These are phyloP conservation scores for Lithospermum erythrorhizon DNA, from an alignment of 257 asterid genomes.

Conservation along the genomic window DNA sequence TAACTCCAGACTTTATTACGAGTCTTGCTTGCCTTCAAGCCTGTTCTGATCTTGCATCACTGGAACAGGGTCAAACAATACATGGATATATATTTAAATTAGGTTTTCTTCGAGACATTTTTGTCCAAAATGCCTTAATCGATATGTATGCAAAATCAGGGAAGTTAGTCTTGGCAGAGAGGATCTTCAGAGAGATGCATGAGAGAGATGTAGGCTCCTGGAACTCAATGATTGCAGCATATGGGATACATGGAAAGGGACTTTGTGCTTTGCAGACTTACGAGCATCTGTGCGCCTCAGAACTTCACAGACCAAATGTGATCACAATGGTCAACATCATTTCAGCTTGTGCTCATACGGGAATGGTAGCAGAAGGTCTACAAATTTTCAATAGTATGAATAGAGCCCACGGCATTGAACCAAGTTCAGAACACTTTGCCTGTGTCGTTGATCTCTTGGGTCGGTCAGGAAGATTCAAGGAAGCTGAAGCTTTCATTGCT, in stretches of 20 bases:
- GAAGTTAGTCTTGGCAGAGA: constrained; percentile 22
- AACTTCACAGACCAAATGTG: constrained; percentile 14
- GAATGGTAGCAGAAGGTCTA: constrained; percentile 27
- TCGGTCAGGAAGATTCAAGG: constrained; percentile 28
- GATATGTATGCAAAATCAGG: constrained; percentile 45
- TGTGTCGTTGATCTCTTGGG: constrained; percentile 43
- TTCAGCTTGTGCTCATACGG: constrained; percentile 37
- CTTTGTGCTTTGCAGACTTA: constrained; percentile 17
- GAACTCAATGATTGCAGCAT: constrained; percentile 41
- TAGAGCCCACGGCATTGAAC: constrained; percentile 10
- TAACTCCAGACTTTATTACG: constrained; percentile 34
- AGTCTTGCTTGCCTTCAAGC: constrained; percentile 30
- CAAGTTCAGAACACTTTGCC: constrained; percentile 25
- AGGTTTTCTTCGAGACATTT: constrained; percentile 27
- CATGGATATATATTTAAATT: constrained; percentile 27
- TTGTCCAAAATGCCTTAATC: constrained; percentile 36
- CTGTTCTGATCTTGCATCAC: constrained; percentile 27
- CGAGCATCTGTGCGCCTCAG: constrained; percentile 8
- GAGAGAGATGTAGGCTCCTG: constrained; percentile 31
- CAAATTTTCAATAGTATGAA: constrained; percentile 24
- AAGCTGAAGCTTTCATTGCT: constrained; percentile 24
- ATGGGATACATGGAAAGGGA: constrained; percentile 30
- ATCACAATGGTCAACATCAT: constrained; percentile 27
- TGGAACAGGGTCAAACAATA: constrained; percentile 23
- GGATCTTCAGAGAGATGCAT: constrained; percentile 28